Evolutionary conservation across 768 basidiomycete species (phyloP).

Genomic region (Phylloporus sp.): DNA sequence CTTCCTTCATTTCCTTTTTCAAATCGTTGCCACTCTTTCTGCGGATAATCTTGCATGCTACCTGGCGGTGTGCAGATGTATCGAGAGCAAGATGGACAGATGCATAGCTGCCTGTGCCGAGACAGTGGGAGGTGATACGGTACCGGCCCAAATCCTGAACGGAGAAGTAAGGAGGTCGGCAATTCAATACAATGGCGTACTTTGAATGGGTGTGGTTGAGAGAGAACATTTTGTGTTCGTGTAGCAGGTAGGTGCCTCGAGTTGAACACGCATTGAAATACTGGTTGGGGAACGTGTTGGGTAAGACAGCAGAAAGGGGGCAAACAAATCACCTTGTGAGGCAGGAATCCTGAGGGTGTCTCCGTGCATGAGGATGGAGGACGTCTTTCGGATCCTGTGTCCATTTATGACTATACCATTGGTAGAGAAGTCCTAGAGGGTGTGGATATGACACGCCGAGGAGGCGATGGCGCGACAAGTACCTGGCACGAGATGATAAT

Average conservation of each 20-base stretch:
- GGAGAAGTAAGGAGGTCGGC: neutral
- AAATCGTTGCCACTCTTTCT: slow-evolving; percentile 42
- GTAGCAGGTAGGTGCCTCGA: slow-evolving; percentile 45
- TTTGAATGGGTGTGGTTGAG: slow-evolving; percentile 48
- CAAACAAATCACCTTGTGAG: slow-evolving; percentile 47
- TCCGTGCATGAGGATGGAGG: slow-evolving; percentile 72
- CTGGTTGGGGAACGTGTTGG: slow-evolving; percentile 31
- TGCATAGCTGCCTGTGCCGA: slow-evolving; percentile 79
- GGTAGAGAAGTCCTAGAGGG: slow-evolving; percentile 61
- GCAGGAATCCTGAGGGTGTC: slow-evolving; percentile 65
- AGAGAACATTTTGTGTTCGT: slow-evolving; percentile 60
- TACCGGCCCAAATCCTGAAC: slow-evolving; percentile 59
- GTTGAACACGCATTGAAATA: slow-evolving; percentile 60
- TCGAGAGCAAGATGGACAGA: slow-evolving; percentile 77
- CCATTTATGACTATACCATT: slow-evolving; percentile 73
- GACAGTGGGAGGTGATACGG: slow-evolving; percentile 70
- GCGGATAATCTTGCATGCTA: slow-evolving; percentile 80
- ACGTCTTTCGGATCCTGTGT: slow-evolving; percentile 58
- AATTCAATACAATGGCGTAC: slow-evolving; percentile 28
- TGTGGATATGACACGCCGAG: neutral
- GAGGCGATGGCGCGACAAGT: slow-evolving; percentile 2
- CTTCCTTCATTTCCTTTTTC: slow-evolving; percentile 68
- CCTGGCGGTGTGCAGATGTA: slow-evolving; percentile 57
- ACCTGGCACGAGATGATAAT: slow-evolving; percentile 79
- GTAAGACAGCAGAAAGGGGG: neutral